Percentiles rank a stretch among this genome's conserved stretches.
These are phyloP conservation scores for Cladosporium oxysporum DNA, from an alignment of 2,329 filamentous ascomycete genomes.

Conservation along the genomic window DNA sequence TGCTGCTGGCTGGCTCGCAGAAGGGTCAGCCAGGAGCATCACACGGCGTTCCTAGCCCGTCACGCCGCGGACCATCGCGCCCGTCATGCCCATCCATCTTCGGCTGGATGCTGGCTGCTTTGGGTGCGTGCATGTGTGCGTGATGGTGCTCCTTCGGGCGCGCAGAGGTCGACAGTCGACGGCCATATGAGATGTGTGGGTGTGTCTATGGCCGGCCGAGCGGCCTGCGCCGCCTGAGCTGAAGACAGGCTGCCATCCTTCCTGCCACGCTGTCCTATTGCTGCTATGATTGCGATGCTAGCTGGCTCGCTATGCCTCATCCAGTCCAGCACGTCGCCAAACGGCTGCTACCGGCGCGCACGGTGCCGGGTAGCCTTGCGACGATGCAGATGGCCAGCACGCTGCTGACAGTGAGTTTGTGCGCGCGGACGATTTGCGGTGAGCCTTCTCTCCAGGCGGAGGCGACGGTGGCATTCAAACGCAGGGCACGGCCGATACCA, in stretches of 20 bases:
- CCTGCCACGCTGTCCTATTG: not conserved
- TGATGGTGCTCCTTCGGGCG: slow-evolving; percentile 8
- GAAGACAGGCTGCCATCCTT: not conserved
- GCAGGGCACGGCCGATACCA: slow-evolving; percentile 16
- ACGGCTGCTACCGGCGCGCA: slow-evolving; percentile 4
- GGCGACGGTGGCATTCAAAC: slow-evolving; percentile 19
- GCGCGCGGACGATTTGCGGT: slow-evolving; percentile 15
- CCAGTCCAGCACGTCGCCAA: not conserved
- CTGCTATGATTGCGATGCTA: not conserved
- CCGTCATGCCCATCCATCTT: slow-evolving; percentile 15
- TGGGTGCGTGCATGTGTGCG: not conserved
- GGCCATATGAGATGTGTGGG: not conserved
- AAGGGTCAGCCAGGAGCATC: slow-evolving; percentile 13
- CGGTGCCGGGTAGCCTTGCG: slow-evolving; percentile 1
- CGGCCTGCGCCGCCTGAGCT: slow-evolving; percentile 9
- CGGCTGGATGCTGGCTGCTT: slow-evolving; percentile 9
- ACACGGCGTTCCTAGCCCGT: slow-evolving; percentile 19
- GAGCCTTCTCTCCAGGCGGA: slow-evolving; percentile 7
- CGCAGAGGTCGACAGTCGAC: not conserved
- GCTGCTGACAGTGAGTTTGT: slow-evolving; percentile 13
- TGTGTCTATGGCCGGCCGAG: not conserved
- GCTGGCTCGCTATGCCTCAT: not conserved
- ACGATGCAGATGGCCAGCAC: not conserved
- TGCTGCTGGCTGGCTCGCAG: slow-evolving; percentile 11
- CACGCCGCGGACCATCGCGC: slow-evolving; percentile 15